Evolutionary conservation across 164 flowering plant genomes (phyloP).

Genomic region (Annona squamosa): DNA sequence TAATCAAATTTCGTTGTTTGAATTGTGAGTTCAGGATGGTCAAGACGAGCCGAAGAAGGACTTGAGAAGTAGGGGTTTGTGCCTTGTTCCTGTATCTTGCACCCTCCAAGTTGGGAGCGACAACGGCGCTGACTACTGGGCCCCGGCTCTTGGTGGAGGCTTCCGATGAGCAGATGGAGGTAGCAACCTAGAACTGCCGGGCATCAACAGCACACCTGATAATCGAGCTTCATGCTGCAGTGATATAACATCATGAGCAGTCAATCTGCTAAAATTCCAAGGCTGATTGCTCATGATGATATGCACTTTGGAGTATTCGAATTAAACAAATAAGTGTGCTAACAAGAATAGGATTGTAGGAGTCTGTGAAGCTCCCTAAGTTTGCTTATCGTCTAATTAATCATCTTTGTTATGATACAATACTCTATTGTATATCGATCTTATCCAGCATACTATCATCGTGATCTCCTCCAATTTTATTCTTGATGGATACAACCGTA

Average conservation of each 20-base stretch:
- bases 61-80: constrained; percentile 74
- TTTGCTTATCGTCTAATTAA: not conserved
- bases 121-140: constrained; percentile 82
- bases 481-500: not conserved
- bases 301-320: constrained; percentile 26
- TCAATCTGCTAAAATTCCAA: constrained; percentile 58
- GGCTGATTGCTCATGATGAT: constrained; percentile 96
- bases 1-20: not conserved
- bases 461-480: not conserved
- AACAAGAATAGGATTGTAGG: not conserved
- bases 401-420: not conserved
- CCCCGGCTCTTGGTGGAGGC: constrained; percentile 49
- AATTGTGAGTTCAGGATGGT: constrained; percentile 22
- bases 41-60: constrained; percentile 45
- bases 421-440: not conserved
- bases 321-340: constrained; percentile 12
- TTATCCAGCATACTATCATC: not conserved
- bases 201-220: constrained; percentile 1
- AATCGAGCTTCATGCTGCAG: constrained; percentile 16
- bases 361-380: not conserved
- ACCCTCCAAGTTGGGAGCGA: constrained; percentile 67
- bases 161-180: constrained; percentile 22
- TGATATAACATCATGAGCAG: constrained; percentile 86
- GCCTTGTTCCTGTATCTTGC: constrained; percentile 68
- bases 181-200: not conserved